Evolutionary conservation across 257 asterid genomes (phyloP).

Genomic region (Nicotiana undulata): DNA sequence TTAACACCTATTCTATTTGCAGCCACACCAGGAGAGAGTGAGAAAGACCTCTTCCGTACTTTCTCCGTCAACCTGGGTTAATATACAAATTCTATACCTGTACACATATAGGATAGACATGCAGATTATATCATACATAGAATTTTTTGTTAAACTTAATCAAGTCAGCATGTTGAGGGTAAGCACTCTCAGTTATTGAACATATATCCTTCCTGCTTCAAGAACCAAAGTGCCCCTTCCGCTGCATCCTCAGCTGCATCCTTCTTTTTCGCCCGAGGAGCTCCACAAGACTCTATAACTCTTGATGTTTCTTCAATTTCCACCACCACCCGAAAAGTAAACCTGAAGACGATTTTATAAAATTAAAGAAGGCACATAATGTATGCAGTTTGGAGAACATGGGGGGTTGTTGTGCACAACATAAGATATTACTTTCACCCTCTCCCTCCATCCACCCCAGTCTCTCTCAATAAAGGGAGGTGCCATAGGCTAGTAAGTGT

Average conservation of each 20-base stretch:
- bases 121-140: not conserved
- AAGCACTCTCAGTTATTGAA: conserved; percentile 13
- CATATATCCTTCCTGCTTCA: conserved; percentile 46
- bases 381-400: not conserved
- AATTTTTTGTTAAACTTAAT: not conserved
- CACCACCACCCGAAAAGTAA: conserved; percentile 46
- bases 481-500: not conserved
- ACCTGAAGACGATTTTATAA: conserved; percentile 34
- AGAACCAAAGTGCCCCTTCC: conserved; percentile 67
- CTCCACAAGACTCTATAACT: conserved; percentile 58
- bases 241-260: conserved; percentile 87
- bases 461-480: not conserved
- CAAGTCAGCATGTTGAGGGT: not conserved
- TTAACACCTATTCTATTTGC: not conserved
- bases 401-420: not conserved
- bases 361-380: not conserved
- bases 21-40: not conserved
- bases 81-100: not conserved
- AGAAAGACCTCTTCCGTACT: not conserved
- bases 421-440: not conserved
- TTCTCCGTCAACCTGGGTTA: not conserved
- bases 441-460: not conserved
- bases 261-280: conserved; percentile 47
- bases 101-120: not conserved
- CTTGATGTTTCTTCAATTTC: conserved; percentile 41